Evolutionary conservation across 768 basidiomycete species (phyloP).

Genomic region (Favolaschia claudopus): DNA sequence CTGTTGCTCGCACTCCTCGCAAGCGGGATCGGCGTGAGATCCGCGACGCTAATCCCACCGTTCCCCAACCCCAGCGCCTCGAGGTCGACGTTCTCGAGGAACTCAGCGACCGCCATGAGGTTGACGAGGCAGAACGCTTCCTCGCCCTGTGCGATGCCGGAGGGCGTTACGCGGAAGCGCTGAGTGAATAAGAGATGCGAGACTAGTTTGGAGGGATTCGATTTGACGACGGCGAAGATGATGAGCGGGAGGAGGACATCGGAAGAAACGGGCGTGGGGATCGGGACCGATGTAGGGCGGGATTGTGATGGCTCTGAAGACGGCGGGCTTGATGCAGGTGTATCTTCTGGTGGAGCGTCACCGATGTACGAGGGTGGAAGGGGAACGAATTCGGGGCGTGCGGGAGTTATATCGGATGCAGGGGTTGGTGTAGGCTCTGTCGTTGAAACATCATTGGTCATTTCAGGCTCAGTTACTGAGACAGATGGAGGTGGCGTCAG

Average conservation of each 20-base stretch:
- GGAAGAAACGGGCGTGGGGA: slow-evolving; percentile 53
- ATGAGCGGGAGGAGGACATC: slow-evolving; percentile 93
- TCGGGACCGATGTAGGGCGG: slow-evolving; percentile 27
- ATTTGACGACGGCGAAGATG: slow-evolving; percentile 93
- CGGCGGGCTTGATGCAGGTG: neutral
- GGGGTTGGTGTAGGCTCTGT: no score
- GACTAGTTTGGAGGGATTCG: slow-evolving; percentile 86
- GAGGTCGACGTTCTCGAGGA: slow-evolving; percentile 93
- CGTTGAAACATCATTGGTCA: no score
- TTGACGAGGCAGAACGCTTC: slow-evolving; percentile 95
- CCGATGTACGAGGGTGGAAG: slow-evolving; percentile 21
- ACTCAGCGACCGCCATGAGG: slow-evolving; percentile 94
- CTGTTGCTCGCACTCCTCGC: slow-evolving; percentile 62
- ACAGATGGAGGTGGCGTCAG: slow-evolving; percentile 19
- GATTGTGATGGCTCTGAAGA: neutral
- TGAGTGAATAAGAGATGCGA: slow-evolving; percentile 73
- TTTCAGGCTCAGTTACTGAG: slow-evolving; percentile 1
- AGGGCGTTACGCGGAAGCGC: slow-evolving; percentile 51
- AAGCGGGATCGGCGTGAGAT: slow-evolving; percentile 83
- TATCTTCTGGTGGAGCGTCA: neutral
- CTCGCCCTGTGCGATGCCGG: slow-evolving; percentile 67
- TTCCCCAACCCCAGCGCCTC: slow-evolving; percentile 68
- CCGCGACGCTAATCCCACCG: slow-evolving; percentile 74
- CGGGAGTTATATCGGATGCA: neutral
- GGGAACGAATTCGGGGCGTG: slow-evolving; percentile 13